Conservation (phyloP, 176 grass and related monocot species). For the Triticum urartu region DNA sequence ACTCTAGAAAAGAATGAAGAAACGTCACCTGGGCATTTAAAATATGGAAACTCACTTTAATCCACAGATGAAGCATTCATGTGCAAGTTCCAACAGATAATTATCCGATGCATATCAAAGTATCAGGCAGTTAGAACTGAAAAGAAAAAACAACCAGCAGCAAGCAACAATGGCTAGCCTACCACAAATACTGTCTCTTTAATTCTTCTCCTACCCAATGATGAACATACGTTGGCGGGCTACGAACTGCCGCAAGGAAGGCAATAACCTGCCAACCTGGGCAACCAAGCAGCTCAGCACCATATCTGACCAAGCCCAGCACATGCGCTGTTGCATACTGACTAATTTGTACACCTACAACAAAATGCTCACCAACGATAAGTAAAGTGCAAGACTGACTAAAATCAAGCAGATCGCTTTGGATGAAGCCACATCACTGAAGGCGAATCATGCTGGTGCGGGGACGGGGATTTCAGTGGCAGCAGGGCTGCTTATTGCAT, state of each 20-base stretch:
- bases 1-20: neutral
- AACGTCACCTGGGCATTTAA: neutral
- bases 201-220: neutral
- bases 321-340: neutral
- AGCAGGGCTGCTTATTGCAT: slow-evolving; percentile 34
- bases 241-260: slow-evolving; percentile 32
- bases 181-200: neutral
- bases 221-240: neutral
- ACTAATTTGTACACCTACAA: slow-evolving; percentile 2
- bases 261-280: slow-evolving; percentile 46
- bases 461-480: neutral
- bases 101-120: neutral
- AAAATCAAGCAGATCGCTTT: slow-evolving; percentile 45
- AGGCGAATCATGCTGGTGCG: slow-evolving; percentile 12
- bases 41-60: neutral
- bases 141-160: neutral
- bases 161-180: slow-evolving; percentile 7
- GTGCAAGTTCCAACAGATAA: neutral
- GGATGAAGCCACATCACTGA: slow-evolving; percentile 29
- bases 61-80: neutral
- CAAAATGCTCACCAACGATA: slow-evolving; percentile 15
- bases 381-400: slow-evolving; percentile 42
- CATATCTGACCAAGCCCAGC: neutral
- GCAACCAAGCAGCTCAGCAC: slow-evolving; percentile 16
- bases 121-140: neutral